Evolutionary conservation across 2,329 filamentous ascomycete species (phyloP).

Genomic region (Venturia asperata): DNA sequence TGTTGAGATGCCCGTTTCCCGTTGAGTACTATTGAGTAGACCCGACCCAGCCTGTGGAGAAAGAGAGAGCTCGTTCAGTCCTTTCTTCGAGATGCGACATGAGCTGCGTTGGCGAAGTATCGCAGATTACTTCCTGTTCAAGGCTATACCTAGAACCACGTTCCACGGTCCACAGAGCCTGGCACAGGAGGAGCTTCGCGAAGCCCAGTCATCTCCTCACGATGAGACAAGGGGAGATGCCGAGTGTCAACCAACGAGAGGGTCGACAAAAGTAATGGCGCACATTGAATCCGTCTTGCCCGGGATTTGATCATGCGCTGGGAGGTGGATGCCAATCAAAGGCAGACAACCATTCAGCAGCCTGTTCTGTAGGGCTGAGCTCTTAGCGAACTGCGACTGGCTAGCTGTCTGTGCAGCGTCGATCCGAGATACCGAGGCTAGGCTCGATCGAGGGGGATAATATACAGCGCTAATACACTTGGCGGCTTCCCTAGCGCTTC

Average conservation of each 20-base stretch:
- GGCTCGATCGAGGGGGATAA: not conserved
- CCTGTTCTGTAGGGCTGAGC: slow-evolving; percentile 1
- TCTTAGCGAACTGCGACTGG: not conserved
- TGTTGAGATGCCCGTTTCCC: not conserved
- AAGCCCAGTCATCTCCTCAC: not conserved
- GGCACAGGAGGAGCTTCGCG: not conserved
- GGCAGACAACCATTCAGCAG: not conserved
- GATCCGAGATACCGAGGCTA: not conserved
- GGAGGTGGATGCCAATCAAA: not conserved
- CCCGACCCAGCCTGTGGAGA: not conserved
- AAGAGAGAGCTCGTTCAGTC: not conserved
- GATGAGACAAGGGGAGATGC: not conserved
- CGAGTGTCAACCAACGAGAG: not conserved
- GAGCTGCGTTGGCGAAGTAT: not conserved
- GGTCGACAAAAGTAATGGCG: not conserved
- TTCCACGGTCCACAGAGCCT: not conserved
- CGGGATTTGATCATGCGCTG: not conserved
- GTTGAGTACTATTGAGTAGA: too few species aligned
- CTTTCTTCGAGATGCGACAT: not conserved
- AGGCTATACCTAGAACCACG: too few species aligned
- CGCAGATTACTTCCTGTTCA: not conserved
- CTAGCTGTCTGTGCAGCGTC: not conserved
- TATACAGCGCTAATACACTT: not conserved
- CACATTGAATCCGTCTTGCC: not conserved
- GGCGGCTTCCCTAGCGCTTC: not conserved